Base-by-base conservation (phyloP, 768 basidiomycete species). In the Thelephora ganbajun region DNA sequence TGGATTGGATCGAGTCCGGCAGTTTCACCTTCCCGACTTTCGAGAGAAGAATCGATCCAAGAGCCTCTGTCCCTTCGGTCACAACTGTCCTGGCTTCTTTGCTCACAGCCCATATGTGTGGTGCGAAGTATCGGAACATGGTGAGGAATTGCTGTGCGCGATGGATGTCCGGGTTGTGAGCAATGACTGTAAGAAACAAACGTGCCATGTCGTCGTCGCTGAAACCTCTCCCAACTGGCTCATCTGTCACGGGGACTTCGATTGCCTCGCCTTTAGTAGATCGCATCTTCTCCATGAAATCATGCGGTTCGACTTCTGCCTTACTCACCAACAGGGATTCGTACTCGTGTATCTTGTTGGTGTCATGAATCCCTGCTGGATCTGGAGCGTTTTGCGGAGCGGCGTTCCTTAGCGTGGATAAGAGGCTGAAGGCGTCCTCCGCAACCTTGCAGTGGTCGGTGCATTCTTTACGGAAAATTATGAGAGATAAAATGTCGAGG, bases 181-280 rank as follows among this genome's bases (percentile, higher is more conserved):
- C 84, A 47, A 89, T 83, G 50, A 89, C 79, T 1, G 85, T 88
- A 26, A 87, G 68, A 57, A 86, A 77, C 6, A 89, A 68, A 13
- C 78, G 74, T 23, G 84, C 74, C 20, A 86, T 68, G 56, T 87
- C 69, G 50, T 81, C 80, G 55, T 81, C 66, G 16, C 66, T 66
- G 12, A 89, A 68, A 2, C 68, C 63, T 50, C 68, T 69, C 16
- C 70, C 66, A 57, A 80, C 79, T 51, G 78, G 79, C 59, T 80
- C 71, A 26, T 79, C 76, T 2, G 76, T 76, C 44, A 78, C 62
- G 22, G 70, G 65, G 35, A 73, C 11, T 19, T 48, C 51, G 2
- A 56, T 52, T 14, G 39, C 41, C 6, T 51, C 50, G 22, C 49
- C 50, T 35, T 48, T 46, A 20, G 42, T 30, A 16, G 16, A 18